Conservation (phyloP, 2,329 filamentous ascomycete species). For the Aspergillus pseudotamarii region DNA sequence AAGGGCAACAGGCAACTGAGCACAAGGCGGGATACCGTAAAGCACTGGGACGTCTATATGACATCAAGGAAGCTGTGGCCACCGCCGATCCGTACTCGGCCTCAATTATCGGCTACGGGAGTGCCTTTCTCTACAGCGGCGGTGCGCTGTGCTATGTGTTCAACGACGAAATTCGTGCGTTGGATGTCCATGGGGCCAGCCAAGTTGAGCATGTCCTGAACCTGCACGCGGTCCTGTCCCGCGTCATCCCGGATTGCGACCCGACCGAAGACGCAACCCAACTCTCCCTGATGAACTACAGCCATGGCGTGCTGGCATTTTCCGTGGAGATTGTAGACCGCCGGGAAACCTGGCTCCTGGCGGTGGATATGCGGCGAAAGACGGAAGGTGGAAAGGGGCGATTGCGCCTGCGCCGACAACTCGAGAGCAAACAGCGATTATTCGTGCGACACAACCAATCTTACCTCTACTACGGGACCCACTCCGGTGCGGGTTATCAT, state of each 20-base stretch:
- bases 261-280: constrained; percentile 42
- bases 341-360: constrained; percentile 56
- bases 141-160: constrained; percentile 67
- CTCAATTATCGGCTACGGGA: constrained; percentile 61
- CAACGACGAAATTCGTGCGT: constrained; percentile 57
- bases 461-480: constrained; percentile 69
- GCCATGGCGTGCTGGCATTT: constrained; percentile 60
- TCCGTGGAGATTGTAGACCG: constrained; percentile 52
- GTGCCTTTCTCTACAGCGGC: constrained; percentile 64
- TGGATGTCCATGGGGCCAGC: constrained; percentile 58
- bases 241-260: constrained; percentile 37
- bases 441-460: constrained; percentile 67
- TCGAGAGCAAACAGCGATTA: constrained; percentile 57
- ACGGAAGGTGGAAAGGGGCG: constrained; percentile 26
- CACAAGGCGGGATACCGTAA: constrained; percentile 51
- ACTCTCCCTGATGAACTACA: constrained; percentile 61
- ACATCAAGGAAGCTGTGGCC: constrained; percentile 63
- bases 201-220: constrained; percentile 60
- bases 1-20: constrained; percentile 44
- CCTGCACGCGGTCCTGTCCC: constrained; percentile 48
- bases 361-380: constrained; percentile 47
- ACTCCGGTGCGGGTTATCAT: constrained; percentile 57
- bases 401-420: constrained; percentile 46
- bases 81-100: constrained; percentile 65
- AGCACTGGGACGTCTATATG: constrained; percentile 63